Conservation (phyloP, 331 rosid species). For the Rhamnella rubrinervis region DNA sequence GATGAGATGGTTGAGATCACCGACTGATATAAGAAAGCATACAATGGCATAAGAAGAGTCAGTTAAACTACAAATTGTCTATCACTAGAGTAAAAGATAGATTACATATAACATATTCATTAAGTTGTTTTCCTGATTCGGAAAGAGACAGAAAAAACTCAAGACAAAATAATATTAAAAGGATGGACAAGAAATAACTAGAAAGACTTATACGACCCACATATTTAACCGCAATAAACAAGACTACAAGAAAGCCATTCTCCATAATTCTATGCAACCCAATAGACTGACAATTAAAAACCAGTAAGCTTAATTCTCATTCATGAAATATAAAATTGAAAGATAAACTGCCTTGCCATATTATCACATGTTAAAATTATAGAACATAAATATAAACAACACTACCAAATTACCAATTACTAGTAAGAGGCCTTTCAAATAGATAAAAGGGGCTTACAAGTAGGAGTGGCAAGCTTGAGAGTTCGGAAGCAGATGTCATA, state of each 20-base stretch:
- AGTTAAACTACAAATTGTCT: not conserved
- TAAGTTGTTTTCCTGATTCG: not conserved
- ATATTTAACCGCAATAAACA: no score
- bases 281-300: no score
- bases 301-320: not conserved
- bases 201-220: not conserved
- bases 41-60: not conserved
- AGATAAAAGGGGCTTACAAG: conserved; percentile 40
- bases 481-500: conserved; percentile 80
- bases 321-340: not conserved
- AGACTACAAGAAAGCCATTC: no score
- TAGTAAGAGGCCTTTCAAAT: no score
- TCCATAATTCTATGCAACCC: no score
- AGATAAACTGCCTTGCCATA: not conserved
- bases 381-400: no score
- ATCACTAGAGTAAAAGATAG: not conserved
- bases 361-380: not conserved
- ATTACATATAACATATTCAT: not conserved
- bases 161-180: not conserved
- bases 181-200: not conserved
- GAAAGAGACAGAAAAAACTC: not conserved
- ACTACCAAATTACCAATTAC: no score
- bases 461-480: conserved; percentile 67
- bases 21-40: conserved; percentile 43
- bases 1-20: conserved; percentile 80